A percentile compares a stretch with the other conserved stretches of the same genome.
These are phyloP conservation scores for Bruguiera sexangula DNA, from an alignment of 345 rosid species.

Conservation along the genomic window DNA sequence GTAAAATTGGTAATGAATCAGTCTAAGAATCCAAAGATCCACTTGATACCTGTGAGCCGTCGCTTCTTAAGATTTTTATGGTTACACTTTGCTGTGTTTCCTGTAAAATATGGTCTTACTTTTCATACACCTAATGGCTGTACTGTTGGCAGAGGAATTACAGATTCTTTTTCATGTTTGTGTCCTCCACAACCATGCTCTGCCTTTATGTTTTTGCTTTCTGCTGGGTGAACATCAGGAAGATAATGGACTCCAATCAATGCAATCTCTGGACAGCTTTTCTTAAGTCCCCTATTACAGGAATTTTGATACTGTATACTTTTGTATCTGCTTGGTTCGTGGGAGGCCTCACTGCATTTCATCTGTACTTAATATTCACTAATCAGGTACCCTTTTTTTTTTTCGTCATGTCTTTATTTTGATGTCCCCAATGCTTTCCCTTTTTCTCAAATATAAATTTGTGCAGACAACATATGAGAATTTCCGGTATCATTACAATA, in stretches of 20 bases:
- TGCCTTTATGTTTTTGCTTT: constrained; percentile 78
- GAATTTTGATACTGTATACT: constrained; percentile 65
- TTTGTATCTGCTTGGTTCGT: constrained; percentile 76
- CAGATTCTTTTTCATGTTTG: constrained; percentile 95
- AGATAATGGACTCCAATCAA: constrained; percentile 51
- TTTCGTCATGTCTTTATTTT: neutral
- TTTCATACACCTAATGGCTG: constrained; percentile 18
- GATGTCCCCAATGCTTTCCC: neutral
- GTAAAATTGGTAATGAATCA: too few species aligned
- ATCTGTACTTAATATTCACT: constrained; percentile 68
- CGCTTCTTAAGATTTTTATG: constrained; percentile 4
- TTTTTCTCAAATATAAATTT: constrained; percentile 10
- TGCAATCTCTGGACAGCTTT: constrained; percentile 61
- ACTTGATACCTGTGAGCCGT: constrained; percentile 4
- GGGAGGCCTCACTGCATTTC: constrained; percentile 88
- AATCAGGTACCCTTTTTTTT: constrained; percentile 57
- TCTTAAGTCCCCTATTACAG: constrained; percentile 68
- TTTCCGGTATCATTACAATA: constrained; percentile 66
- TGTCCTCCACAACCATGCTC: constrained; percentile 73
- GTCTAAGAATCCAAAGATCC: too few species aligned
- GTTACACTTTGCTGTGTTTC: constrained; percentile 1
- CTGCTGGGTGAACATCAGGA: constrained; percentile 66
- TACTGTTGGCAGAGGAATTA: constrained; percentile 71
- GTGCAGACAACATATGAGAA: constrained; percentile 88
- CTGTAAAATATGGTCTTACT: neutral